A percentile compares a stretch with the other conserved stretches of the same genome.
phyloP scores from a whole-genome alignment of 192 early-diverging fungal genomes.

The Hyaloraphidium curvatum region DNA sequence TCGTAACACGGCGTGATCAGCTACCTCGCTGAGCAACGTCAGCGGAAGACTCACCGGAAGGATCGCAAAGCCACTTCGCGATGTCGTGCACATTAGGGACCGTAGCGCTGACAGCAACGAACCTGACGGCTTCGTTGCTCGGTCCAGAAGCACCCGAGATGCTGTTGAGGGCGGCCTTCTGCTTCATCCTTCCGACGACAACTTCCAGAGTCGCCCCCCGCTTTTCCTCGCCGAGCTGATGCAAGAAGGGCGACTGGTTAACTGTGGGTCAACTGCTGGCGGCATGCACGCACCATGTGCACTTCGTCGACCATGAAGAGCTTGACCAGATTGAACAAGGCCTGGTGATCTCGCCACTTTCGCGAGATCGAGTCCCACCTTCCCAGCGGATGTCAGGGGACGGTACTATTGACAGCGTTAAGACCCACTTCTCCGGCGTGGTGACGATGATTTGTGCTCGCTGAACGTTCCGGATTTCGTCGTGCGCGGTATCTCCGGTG shows the following conservation, averaged over 20 bases:
- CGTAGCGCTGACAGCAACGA: conserved; percentile 48
- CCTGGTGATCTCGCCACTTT: conserved; percentile 16
- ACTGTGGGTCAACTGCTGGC: no score
- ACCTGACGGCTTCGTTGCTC: conserved; percentile 12
- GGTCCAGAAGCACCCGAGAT: neutral
- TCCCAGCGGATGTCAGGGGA: neutral
- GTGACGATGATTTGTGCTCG: conserved; percentile 35
- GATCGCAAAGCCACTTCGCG: conserved; percentile 39
- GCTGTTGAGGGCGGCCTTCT: neutral
- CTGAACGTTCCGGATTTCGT: conserved; percentile 7
- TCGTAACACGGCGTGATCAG: conserved; percentile 6
- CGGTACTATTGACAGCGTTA: neutral
- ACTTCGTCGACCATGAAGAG: conserved; percentile 56
- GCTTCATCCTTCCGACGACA: conserved; percentile 28
- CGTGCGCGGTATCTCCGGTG: conserved; percentile 39
- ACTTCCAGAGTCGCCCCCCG: conserved; percentile 58
- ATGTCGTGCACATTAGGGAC: conserved; percentile 48
- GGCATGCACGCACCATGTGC: no score
- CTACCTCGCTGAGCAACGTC: conserved; percentile 4
- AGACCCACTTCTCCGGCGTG: conserved; percentile 38
- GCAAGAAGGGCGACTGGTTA: no score
- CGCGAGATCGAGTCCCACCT: conserved; percentile 53
- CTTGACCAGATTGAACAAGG: conserved; percentile 11
- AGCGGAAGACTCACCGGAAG: conserved; percentile 4
- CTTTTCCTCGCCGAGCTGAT: conserved; percentile 30